These are phyloP conservation scores for Sordaria brevicollis DNA, from an alignment of 495 filamentous ascomycete species.

Conservation along the genomic window DNA sequence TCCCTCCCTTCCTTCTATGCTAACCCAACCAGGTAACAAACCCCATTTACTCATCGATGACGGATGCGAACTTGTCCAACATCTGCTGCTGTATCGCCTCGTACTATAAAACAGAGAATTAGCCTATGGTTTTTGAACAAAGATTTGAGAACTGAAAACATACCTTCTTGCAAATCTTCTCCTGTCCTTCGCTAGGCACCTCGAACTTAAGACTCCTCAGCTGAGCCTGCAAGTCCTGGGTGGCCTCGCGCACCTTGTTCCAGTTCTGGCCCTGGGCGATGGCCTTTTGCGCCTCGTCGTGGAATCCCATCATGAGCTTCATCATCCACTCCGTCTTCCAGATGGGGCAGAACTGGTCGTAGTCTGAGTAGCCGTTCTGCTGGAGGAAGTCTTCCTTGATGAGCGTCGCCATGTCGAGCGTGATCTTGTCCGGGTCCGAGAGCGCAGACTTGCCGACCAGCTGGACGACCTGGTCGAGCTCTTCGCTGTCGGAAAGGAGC, in stretches of 20 bases:
- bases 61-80: conserved; percentile 91
- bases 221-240: conserved; percentile 69
- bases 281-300: conserved; percentile 95
- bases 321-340: conserved; percentile 99
- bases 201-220: conserved; percentile 95
- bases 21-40: neutral
- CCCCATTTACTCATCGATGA: conserved; percentile 74
- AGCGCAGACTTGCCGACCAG: conserved; percentile 94
- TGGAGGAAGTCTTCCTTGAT: conserved; percentile 99
- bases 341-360: conserved; percentile 96
- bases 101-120: conserved; percentile 44
- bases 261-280: conserved; percentile 81
- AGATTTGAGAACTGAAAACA: conserved; percentile 3
- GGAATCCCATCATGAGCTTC: conserved; percentile 96
- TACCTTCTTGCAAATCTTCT: conserved; percentile 69
- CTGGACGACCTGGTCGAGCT: conserved; percentile 97
- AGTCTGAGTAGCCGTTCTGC: conserved; percentile 98
- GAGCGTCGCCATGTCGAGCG: conserved; percentile 79
- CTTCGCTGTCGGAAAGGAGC: conserved; percentile 86
- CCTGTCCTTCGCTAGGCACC: conserved; percentile 67
- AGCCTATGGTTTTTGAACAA: conserved; percentile 7
- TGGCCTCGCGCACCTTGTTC: conserved; percentile 85
- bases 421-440: conserved; percentile 97
- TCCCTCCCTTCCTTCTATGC: neutral
- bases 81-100: conserved; percentile 83